These are phyloP conservation scores for Aspergillus incahuasiensis DNA, from an alignment of 495 filamentous ascomycete species.

Conservation along the genomic window DNA sequence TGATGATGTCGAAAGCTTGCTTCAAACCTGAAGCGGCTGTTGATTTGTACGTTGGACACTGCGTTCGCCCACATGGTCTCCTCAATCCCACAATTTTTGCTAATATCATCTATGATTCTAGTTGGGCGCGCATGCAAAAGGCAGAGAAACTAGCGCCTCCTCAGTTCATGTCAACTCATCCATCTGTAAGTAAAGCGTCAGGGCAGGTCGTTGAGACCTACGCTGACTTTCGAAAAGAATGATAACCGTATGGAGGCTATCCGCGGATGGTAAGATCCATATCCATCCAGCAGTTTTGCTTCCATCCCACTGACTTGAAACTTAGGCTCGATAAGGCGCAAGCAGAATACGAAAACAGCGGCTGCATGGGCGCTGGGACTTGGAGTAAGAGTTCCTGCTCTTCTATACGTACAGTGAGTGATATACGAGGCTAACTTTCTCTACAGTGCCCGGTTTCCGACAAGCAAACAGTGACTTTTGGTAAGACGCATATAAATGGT, in stretches of 20 bases:
- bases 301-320: neutral
- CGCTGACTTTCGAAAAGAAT: slow-evolving; percentile 41
- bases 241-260: slow-evolving; percentile 68
- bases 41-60: slow-evolving; percentile 38
- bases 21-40: slow-evolving; percentile 74
- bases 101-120: slow-evolving; percentile 19
- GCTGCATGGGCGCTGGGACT: slow-evolving; percentile 23
- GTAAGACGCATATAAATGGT: neutral
- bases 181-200: slow-evolving; percentile 50
- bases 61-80: neutral
- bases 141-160: slow-evolving; percentile 54
- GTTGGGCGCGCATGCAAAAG: slow-evolving; percentile 72
- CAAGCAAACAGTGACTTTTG: slow-evolving; percentile 20
- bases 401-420: neutral
- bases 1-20: slow-evolving; percentile 61
- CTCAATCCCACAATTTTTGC: neutral
- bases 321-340: slow-evolving; percentile 36
- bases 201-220: neutral
- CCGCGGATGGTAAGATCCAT: slow-evolving; percentile 48
- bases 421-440: neutral
- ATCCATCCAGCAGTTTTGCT: neutral
- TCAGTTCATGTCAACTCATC: slow-evolving; percentile 84
- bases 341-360: slow-evolving; percentile 29
- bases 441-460: slow-evolving; percentile 33
- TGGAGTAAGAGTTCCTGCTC: slow-evolving; percentile 26